Base-by-base conservation (phyloP, 176 grass and related monocot species). In the Musa itinerans region DNA sequence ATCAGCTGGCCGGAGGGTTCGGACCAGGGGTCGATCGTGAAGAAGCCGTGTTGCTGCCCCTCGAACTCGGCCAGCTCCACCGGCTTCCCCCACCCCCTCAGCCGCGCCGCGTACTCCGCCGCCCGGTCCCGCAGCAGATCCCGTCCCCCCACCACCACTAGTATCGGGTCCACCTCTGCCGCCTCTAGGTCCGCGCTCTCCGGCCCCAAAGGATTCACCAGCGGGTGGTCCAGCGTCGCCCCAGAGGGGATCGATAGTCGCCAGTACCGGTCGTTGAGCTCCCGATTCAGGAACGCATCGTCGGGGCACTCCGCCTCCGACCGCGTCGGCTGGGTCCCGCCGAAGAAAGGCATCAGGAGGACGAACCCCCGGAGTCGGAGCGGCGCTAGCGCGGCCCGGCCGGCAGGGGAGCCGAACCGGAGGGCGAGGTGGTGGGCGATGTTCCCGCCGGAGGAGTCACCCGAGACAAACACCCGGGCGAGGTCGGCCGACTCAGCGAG, bases 41-140 rank as follows among this genome's bases (percentile, higher is more conserved):
- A 98, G 88, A 98, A 98, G 0, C 90, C 90, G 26, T 98, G 94
- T 67, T 98, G 90, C 86, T 98, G 86, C 11, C 86, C 88, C 7
- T 81, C 63, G 85, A 93, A 98, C 67, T 91, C 88, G 10, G 34
- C 65, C 24, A 83, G 66, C 52, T 87, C 88, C 54, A 98, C 88
- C 10, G 90, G 82, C 82, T 93, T 98, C 80, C 90, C 86, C 64
- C 79, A 77, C 2, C 77, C 74, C 64, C n/a, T 89, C 16, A 93
- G 80, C 82, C 88, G 64, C 9, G 13, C 58, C 64, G 82, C 90
- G 77, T 98, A 93, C 21, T 91, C 90, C 64, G 82, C 75, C n/a
- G 82, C 83, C 69, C 94, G 84, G 67, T 98, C 94, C 52, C 79
- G 84, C 71, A 98, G 79, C 65, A 98, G 74, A 86, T 91, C 94